Percentiles rank a stretch among this genome's conserved stretches.
phyloP scores from a whole-genome alignment of 2,329 filamentous ascomycete species.

The Colletotrichum costaricense region DNA sequence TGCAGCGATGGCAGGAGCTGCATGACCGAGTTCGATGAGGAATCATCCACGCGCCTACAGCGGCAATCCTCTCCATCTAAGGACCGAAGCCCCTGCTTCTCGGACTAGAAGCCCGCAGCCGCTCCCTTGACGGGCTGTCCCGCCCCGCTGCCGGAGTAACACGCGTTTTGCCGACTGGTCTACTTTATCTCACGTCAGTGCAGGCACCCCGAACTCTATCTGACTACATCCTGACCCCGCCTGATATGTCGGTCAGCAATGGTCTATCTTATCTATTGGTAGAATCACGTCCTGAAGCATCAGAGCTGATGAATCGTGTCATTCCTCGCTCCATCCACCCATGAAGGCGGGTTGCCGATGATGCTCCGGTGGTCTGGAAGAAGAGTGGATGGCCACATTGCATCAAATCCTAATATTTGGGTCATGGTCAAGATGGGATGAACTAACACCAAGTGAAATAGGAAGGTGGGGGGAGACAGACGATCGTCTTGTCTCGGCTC shows the following conservation, averaged over 20 bases:
- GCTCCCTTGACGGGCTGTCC: constrained; percentile 9
- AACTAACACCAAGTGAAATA: not conserved
- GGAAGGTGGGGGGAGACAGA: not conserved
- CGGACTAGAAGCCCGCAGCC: not conserved
- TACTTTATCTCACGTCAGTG: not conserved
- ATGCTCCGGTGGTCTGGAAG: not conserved
- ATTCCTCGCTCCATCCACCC: not conserved
- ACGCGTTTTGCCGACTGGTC: not conserved
- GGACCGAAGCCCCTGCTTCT: not conserved
- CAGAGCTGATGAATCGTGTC: not conserved
- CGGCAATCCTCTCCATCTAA: not conserved
- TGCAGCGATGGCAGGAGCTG: not conserved
- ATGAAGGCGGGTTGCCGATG: too few relatives aligned
- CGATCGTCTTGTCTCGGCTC: not conserved
- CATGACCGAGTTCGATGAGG: not conserved
- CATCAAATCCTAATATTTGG: not conserved
- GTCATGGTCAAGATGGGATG: not conserved
- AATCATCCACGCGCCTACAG: not conserved
- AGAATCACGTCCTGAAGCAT: not conserved
- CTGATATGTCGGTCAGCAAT: not conserved
- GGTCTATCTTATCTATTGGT: not conserved
- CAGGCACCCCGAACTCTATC: not conserved
- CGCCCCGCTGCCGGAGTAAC: not conserved
- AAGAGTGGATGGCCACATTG: not conserved
- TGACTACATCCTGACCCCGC: not conserved